Conservation (phyloP, 2,329 filamentous ascomycete genomes). For the Aureobasidium sp. region DNA sequence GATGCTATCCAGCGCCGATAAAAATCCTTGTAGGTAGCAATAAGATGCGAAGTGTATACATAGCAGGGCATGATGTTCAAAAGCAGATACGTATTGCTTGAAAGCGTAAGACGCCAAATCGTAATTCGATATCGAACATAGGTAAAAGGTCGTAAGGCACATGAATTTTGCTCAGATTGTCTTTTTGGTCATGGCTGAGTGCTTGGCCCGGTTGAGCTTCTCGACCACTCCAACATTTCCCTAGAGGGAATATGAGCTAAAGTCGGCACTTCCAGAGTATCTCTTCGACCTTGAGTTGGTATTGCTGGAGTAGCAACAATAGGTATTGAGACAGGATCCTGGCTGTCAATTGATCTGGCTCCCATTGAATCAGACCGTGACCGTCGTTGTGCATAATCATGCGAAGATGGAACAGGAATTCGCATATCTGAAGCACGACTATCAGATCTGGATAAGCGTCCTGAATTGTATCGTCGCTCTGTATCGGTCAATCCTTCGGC, state of each 20-base stretch:
- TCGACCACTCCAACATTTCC: neutral
- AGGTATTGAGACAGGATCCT: constrained; percentile 8
- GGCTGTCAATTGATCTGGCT: constrained; percentile 14
- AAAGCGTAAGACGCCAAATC: no score
- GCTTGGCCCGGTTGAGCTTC: neutral
- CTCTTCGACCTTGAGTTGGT: constrained; percentile 14
- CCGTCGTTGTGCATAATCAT: neutral
- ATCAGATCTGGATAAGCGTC: constrained; percentile 31
- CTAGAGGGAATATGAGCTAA: neutral
- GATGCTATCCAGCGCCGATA: no score
- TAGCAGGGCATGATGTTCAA: no score
- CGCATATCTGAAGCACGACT: constrained; percentile 31
- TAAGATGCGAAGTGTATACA: no score
- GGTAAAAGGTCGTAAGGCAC: no score
- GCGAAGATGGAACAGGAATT: neutral
- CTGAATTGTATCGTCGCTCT: constrained; percentile 35
- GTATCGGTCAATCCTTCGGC: constrained; percentile 37
- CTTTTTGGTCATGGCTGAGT: neutral
- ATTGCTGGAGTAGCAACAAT: neutral
- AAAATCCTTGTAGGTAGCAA: no score
- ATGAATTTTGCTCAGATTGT: no score
- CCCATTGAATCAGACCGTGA: constrained; percentile 15
- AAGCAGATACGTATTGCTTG: no score
- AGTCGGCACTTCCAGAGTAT: constrained; percentile 23
- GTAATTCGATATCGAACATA: no score